Evolutionary conservation across 164 flowering plant genomes (phyloP), one percentile per base, ranked within the genome.

Genomic region (Vitis labrusca): DNA sequence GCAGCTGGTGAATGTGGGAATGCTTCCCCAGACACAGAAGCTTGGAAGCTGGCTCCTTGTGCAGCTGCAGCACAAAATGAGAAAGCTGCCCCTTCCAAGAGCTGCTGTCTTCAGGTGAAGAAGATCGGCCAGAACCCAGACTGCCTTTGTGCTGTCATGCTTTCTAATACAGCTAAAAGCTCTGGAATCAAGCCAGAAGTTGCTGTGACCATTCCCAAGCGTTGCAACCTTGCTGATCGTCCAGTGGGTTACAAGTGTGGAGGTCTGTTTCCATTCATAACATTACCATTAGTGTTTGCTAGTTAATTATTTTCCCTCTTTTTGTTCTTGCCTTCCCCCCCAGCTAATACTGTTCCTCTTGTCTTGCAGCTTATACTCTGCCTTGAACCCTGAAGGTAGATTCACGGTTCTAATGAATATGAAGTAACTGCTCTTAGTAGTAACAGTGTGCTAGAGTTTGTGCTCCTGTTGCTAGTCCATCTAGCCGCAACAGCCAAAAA

Each of bases 221-320:
- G 92, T 12, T 91, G 97, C 86, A 86, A 89, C 74, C n/a, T 88
- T n/a, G 86, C 83, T 55, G 75, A 89, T 72, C 91, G 91, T 54
- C 91, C 97, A 10, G 78, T 86, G 5, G 94, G 92, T 37, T 85
- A 85, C 83, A 82, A 91, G 75, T 91, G 94, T 76, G 91, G 94
- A 79, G 84, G 94, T 89, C 29, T 37, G 58, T 67, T 50, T 10
- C 4, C 23, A 50, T 37, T 1, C 0, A 37, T 37, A 37, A 37
- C 44, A 37, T 37, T 49, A 10, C 49, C 48, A 48, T 50, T 23
- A 11, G 59, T 11, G 1, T n/a, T 16, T 13, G 13, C 27, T 37
- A 44, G 7, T 44, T 13, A 19, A 14, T 32, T 54, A n/a, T 15
- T 48, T 55, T 9, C 14, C 55, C 16, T 16, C 8, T 57, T 59